These are phyloP conservation scores for Monosporascus sp. DNA, from an alignment of 2,329 filamentous ascomycete species.

Conservation along the genomic window DNA sequence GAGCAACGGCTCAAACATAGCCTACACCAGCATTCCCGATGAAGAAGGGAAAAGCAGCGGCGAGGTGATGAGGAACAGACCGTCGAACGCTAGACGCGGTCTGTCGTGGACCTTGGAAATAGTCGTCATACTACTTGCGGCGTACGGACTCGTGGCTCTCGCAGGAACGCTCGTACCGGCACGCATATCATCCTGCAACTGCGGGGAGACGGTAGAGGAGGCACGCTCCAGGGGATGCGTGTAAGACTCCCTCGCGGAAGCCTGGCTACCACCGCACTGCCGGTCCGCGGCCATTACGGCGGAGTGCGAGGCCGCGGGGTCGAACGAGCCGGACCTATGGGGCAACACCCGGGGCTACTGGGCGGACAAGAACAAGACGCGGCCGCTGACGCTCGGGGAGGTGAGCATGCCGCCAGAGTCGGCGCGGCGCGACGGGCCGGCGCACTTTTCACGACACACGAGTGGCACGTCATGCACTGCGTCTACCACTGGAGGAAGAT, in stretches of 20 bases:
- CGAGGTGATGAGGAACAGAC: neutral
- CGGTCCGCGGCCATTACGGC: constrained; percentile 27
- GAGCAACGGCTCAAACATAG: neutral
- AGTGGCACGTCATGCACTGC: constrained; percentile 30
- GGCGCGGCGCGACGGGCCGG: neutral
- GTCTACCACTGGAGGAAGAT: constrained; percentile 29
- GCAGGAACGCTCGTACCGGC: neutral
- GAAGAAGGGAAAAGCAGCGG: neutral
- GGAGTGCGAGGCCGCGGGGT: constrained; percentile 26
- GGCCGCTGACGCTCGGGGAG: constrained; percentile 11
- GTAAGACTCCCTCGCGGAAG: constrained; percentile 29
- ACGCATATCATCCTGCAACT: constrained; percentile 20
- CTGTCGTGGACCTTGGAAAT: neutral
- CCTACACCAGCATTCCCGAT: neutral
- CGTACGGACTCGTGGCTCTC: neutral
- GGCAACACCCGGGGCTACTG: constrained; percentile 28
- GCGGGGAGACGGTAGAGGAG: constrained; percentile 24
- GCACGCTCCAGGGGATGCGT: constrained; percentile 23
- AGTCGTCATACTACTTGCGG: neutral
- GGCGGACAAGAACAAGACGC: constrained; percentile 19
- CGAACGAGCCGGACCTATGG: constrained; percentile 12
- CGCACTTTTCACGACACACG: constrained; percentile 12
- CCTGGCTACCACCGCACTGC: constrained; percentile 31
- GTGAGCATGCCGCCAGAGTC: neutral
- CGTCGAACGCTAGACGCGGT: neutral